Conservation (phyloP, 2,329 filamentous ascomycete species). For the Grosmannia huntii region DNA sequence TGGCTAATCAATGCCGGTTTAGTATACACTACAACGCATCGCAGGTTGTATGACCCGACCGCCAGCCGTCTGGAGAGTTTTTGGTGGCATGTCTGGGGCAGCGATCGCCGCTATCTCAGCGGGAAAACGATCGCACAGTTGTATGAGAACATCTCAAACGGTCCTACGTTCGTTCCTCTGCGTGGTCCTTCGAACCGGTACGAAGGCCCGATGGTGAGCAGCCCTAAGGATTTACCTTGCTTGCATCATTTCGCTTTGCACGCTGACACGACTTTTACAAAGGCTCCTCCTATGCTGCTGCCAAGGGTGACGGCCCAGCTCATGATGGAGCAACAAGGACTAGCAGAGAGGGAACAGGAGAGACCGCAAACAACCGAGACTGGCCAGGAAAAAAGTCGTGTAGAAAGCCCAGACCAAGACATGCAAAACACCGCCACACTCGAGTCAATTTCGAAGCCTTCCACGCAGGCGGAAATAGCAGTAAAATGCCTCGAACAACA, state of each 20-base stretch:
- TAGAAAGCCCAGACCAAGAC: no score
- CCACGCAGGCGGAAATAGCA: not conserved
- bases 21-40: conserved; percentile 50
- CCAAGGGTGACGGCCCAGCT: not conserved
- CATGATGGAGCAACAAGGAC: not conserved
- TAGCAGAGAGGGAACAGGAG: not conserved
- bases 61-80: conserved; percentile 50
- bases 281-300: not conserved
- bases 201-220: conserved; percentile 35
- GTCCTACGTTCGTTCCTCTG: conserved; percentile 43
- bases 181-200: conserved; percentile 38
- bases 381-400: not conserved
- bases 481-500: not conserved
- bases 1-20: not conserved
- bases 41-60: conserved; percentile 47
- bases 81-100: conserved; percentile 55
- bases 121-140: conserved; percentile 40
- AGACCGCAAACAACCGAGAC: not conserved
- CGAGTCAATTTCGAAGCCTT: not conserved
- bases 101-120: conserved; percentile 38
- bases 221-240: not conserved
- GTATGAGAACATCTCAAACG: conserved; percentile 45
- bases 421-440: no score
- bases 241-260: not conserved
- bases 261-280: not conserved